Evolutionary conservation across 2,329 filamentous ascomycete genomes (phyloP), one percentile per base, ranked within the genome.

Genomic region (Penicillium freii): DNA sequence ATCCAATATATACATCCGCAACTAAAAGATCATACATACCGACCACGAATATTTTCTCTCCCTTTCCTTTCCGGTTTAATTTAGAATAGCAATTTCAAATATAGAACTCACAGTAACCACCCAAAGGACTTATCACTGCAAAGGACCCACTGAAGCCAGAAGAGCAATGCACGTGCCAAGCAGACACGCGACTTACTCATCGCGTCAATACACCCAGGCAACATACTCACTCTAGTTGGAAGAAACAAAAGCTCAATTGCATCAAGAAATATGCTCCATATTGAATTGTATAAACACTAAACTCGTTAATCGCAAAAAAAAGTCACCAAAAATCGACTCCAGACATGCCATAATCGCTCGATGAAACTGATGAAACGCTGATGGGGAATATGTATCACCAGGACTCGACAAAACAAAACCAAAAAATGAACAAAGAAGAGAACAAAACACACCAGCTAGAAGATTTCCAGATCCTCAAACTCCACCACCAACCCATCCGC

Each of bases 401-500:
- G 47, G 44, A 52, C 54, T 51, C 56, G 51, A 34, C 76, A 29
- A 57, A 45, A 4, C 5, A 3, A 40, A 38, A 54, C n/a, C 4
- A 2, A 17, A 54, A 6, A 3, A 17, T 10, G 57, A 55, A 53
- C 25, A 42, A 57, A 46, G 45, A 57, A 29, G 31, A 33, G 31
- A 48, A 6, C 29, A 27, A 59, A 27, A 44, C 38, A 34, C 29
- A 23, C 25, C 56, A 19, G 36, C 67, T 72, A 80, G 63, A 78
- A 78, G 42, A 81, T 80, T 63, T 81, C 79, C 66, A 81, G 59
- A 66, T 80, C 78, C 64, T 81, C 79, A 69, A 81, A 81, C 63
- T 81, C 78, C 40, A 80, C 79, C 39, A 79, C 72, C 64, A 81
- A 65, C 39, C 73, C 73, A 60, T 79, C 73, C 27, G 63, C 66